These are phyloP conservation scores for Capsicum rhomboideum DNA, from an alignment of 257 asterid species.

Conservation along the genomic window DNA sequence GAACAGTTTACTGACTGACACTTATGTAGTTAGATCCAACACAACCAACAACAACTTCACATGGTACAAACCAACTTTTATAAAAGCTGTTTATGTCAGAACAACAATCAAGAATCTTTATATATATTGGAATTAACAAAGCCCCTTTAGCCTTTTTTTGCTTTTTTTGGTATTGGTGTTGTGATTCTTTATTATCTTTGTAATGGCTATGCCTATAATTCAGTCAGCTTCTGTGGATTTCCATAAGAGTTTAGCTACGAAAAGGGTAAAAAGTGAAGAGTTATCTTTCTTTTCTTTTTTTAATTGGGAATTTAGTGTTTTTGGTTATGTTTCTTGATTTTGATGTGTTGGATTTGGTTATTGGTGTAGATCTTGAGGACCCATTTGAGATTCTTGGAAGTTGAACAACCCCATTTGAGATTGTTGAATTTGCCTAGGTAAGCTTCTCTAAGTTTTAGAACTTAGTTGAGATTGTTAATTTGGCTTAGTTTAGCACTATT, in stretches of 20 bases:
- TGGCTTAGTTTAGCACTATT: slow-evolving; percentile 32
- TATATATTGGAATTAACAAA: neutral
- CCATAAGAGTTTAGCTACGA: neutral
- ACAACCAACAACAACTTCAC: slow-evolving; percentile 3
- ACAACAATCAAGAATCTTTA: neutral
- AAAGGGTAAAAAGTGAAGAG: neutral
- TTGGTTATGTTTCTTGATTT: neutral
- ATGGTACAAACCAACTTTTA: neutral
- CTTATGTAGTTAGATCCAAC: slow-evolving; percentile 13
- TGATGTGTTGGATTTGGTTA: neutral
- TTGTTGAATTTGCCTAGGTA: slow-evolving; percentile 34
- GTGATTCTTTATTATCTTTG: slow-evolving; percentile 5
- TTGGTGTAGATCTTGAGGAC: slow-evolving; percentile 26
- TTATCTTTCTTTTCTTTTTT: too few relatives aligned
- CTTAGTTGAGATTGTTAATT: neutral
- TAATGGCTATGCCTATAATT: slow-evolving; percentile 20
- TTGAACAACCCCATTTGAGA: slow-evolving; percentile 38
- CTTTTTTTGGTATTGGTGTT: neutral
- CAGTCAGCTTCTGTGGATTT: slow-evolving; percentile 5
- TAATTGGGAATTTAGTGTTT: neutral
- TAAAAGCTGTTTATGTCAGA: neutral
- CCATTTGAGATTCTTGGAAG: slow-evolving; percentile 25
- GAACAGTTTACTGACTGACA: slow-evolving; percentile 3
- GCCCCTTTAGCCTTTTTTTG: neutral
- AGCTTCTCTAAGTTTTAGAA: slow-evolving; percentile 11